A percentile compares a stretch with the other conserved stretches of the same genome.
Conservation (phyloP, 345 rosid genomes). For the Cardamine occulta region DNA sequence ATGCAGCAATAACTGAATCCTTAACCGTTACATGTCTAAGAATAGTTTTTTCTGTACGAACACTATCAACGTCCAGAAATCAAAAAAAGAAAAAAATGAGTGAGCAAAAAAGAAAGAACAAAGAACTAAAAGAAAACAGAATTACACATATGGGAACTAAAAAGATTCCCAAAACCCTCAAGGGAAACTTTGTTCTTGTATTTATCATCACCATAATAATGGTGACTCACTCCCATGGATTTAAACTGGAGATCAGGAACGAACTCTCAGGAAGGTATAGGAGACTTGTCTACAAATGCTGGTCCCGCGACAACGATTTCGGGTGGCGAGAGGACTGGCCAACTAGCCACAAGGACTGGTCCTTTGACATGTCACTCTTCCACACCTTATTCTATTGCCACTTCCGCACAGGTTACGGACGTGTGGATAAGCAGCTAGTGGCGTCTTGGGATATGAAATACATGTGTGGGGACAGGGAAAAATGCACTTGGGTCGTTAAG, state of each 20-base stretch:
- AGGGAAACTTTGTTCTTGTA: constrained; percentile 25
- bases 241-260: constrained; percentile 37
- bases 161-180: constrained; percentile 23
- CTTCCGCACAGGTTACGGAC: constrained; percentile 41
- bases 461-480: constrained; percentile 35
- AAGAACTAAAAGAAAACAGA: constrained; percentile 8
- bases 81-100: constrained; percentile 10
- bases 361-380: constrained; percentile 35
- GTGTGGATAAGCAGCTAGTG: constrained; percentile 32
- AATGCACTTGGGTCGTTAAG: constrained; percentile 44
- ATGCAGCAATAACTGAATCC: constrained; percentile 3
- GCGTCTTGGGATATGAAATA: constrained; percentile 33
- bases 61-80: constrained; percentile 25
- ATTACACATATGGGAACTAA: constrained; percentile 30
- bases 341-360: constrained; percentile 31
- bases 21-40: constrained; percentile 3
- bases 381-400: constrained; percentile 37
- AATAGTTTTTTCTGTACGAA: constrained; percentile 23
- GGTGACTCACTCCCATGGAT: constrained; percentile 48
- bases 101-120: constrained; percentile 8
- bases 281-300: constrained; percentile 43
- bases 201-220: constrained; percentile 32
- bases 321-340: constrained; percentile 47
- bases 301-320: constrained; percentile 42
- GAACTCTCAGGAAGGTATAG: constrained; percentile 38